Base-by-base conservation (phyloP, 179 eudicot species). In the Camellia oleifera region DNA sequence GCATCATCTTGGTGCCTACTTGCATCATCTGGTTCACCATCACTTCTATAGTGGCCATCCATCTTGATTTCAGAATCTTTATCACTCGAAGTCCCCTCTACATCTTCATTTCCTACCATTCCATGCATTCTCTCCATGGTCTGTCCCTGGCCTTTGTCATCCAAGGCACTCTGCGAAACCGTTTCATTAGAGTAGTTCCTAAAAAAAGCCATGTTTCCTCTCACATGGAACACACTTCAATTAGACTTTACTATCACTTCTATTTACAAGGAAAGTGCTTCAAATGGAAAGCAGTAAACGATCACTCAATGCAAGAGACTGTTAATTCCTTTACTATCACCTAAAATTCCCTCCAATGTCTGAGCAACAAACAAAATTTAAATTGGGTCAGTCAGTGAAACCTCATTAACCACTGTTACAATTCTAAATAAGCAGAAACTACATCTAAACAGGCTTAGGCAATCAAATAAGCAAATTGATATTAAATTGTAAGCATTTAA, bases 71-170 rank as follows among this genome's bases (percentile, higher is more conserved):
- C 90, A 69, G 84, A 79, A 76, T 85, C 89, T 79, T 88, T 89
- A 67, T 93, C 88, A 86, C 90, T 87, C 0, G 91, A 91, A 84
- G 84, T 86, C 62, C 81, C 88, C 79, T 93, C 94, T 77, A 87
- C 58, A 62, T 85, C 82, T 66, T 80, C 88, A 57, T 79, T 86
- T 40, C 80, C 91, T 64, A 85, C 86, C 53, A 89, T 72, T 54
- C 82, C 86, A 10, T 86, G 87, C 78, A 80, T 86, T 86, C 88
- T 87, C 77, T 85, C 86, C 61, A 85, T 83, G 58, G 69, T 77
- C 68, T 83, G 85, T 58, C 80, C 82, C 18, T 66, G 77, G 69
- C 81, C 79, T 82, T 88, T 88, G 71, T 85, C 94, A 76, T 92
- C 87, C 85, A 86, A 82, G 26, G 81, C 87, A 78, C 90, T 87